Conservation (phyloP, 805 yeast species). For the Lipomyces starkeyi region DNA sequence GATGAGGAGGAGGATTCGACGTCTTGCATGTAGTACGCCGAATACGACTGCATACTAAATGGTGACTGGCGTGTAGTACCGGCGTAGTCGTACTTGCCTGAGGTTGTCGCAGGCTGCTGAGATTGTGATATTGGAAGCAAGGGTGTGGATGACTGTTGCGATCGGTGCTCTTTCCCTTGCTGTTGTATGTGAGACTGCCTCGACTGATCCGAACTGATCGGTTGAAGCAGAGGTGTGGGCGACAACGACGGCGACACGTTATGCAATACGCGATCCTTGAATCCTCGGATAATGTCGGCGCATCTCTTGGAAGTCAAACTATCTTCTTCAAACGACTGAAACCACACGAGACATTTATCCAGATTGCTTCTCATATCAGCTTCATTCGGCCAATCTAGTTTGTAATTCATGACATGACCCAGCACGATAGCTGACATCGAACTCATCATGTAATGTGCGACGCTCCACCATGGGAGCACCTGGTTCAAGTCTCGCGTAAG, state of each 20-base stretch:
- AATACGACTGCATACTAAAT: not conserved
- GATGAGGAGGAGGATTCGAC: not conserved
- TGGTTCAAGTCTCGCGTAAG: constrained; percentile 4
- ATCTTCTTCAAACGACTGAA: not conserved
- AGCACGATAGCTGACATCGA: constrained; percentile 28
- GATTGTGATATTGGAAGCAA: not conserved
- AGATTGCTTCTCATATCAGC: constrained; percentile 13
- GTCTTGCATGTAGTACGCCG: not conserved
- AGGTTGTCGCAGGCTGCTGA: not conserved
- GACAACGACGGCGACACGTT: constrained; percentile 3
- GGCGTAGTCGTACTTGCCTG: not conserved
- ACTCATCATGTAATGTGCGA: constrained; percentile 24
- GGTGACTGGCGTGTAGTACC: not conserved
- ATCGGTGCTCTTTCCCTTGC: not conserved
- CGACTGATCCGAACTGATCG: not conserved
- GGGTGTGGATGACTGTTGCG: not conserved
- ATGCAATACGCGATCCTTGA: constrained; percentile 6
- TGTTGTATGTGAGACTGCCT: not conserved
- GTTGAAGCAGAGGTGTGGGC: not conserved
- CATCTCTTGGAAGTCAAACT: constrained; percentile 6
- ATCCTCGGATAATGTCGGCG: constrained; percentile 4
- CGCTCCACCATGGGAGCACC: constrained; percentile 29
- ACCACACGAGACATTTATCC: constrained; percentile 10
- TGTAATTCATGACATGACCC: constrained; percentile 16
- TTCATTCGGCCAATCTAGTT: constrained; percentile 13